Evolutionary conservation across 2,329 filamentous ascomycete species (phyloP).

Genomic region (Allantophomopsis cytisporea): DNA sequence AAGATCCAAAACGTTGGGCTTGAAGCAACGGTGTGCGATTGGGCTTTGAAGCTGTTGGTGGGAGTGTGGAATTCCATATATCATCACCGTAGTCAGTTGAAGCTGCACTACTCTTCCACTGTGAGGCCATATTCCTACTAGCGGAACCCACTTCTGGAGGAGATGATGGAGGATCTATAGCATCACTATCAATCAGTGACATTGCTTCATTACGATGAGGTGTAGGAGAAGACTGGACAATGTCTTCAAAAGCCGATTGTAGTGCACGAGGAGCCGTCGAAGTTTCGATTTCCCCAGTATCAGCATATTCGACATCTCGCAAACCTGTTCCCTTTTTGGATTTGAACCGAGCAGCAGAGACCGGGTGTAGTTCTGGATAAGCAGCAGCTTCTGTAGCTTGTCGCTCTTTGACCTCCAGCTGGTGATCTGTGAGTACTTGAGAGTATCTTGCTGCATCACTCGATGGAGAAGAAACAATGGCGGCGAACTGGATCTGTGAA

Average conservation of each 20-base stretch:
- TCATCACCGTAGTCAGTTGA: constrained; percentile 16
- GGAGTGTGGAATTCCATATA: constrained; percentile 30
- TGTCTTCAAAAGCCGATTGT: constrained; percentile 11
- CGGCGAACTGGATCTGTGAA: constrained; percentile 67
- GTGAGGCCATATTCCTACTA: neutral
- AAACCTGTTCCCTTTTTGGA: constrained; percentile 4
- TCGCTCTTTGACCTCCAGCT: constrained; percentile 63
- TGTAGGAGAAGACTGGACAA: constrained; percentile 44
- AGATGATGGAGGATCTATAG: constrained; percentile 8
- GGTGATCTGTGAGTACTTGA: constrained; percentile 64
- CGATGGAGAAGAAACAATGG: constrained; percentile 46
- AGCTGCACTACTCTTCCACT: neutral
- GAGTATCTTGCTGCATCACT: constrained; percentile 41
- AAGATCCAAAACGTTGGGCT: too few species aligned
- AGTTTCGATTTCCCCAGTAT: constrained; percentile 3
- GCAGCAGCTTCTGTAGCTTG: constrained; percentile 49
- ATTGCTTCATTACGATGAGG: constrained; percentile 38
- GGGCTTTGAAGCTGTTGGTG: constrained; percentile 6
- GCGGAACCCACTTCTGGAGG: constrained; percentile 6
- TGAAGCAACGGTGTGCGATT: constrained; percentile 5
- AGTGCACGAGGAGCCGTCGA: constrained; percentile 9
- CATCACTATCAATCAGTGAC: constrained; percentile 23
- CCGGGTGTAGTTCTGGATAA: constrained; percentile 55
- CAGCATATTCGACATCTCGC: too few species aligned
- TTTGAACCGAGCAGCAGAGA: constrained; percentile 17